Base-by-base conservation (phyloP, 1,284 basidiomycete species). In the Sutorius eximius region DNA sequence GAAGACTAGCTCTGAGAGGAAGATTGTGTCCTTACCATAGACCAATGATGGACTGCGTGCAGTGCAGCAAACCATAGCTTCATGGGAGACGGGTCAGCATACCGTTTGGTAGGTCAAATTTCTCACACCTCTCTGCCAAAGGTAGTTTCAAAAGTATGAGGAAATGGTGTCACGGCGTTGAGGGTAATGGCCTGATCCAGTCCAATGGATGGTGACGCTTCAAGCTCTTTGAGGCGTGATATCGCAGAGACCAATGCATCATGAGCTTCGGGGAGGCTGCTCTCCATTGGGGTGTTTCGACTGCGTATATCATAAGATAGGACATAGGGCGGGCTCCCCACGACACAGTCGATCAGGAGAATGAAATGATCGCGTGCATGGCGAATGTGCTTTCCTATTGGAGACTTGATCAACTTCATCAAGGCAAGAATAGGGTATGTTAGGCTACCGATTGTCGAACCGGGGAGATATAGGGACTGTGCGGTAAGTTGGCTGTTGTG, bases 41-140 rank as follows among this genome's bases (percentile, higher is more conserved):
- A 89, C 87, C 87, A 91, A 67, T 91, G 89, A 70, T 91, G 89
- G 36, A 93, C 86, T 44, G 90, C 90, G 67, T 93, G 91, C 29
- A 93, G 71, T 24, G 78, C 82, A n/a, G 82, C 81, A 68, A 93
- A 93, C 91, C 91, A 93, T n/a, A 93, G 70, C 88, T 92, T 45
- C 30, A 52, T 24, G 37, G 50, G 48, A 49, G 15, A 18, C 7
- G n/a, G 45, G 47, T 67, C 29, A 64, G 47, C 42, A 46, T 29
- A 40, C 7, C 33, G 29, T 12, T 29, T 36, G 20, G 34, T 7
- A 16, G 51, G 20, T 16, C 38, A 22, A 7, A 20, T 32, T 52
- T 43, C 5, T 32, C 63, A 63, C 60, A 89, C 90, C 78, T 93
- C 91, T 71, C 91, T 75, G 24, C 88, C 91, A 64, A 91, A 86